Evolutionary conservation across 345 rosid species (phyloP).

Genomic region (Gossypium stocksii): DNA sequence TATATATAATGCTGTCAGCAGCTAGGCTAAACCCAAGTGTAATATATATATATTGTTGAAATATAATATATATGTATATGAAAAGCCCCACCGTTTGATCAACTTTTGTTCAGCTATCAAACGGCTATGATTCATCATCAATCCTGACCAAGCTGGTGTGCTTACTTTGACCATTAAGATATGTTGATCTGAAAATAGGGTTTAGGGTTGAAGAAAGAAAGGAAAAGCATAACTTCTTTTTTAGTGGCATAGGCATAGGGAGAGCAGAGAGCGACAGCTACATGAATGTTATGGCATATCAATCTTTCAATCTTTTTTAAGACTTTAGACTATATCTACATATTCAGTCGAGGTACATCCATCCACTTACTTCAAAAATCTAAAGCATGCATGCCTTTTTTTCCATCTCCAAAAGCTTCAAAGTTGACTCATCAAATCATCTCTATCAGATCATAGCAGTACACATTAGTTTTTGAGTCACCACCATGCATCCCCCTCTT

Average conservation of each 20-base stretch:
- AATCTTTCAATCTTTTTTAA: conserved; percentile 7
- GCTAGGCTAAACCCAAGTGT: neutral
- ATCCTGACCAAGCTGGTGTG: neutral
- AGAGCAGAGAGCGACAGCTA: neutral
- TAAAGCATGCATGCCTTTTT: neutral
- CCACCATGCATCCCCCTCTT: neutral
- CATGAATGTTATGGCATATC: conserved; percentile 16
- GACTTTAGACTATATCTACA: neutral
- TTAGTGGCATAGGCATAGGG: neutral
- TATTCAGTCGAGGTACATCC: neutral
- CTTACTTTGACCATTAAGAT: conserved; percentile 1
- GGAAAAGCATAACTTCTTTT: neutral
- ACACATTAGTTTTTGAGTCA: neutral
- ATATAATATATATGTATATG: too few species aligned
- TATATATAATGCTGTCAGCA: neutral
- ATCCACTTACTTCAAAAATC: neutral
- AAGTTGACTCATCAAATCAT: conserved; percentile 14
- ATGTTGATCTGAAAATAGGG: neutral
- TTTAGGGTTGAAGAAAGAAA: conserved; percentile 4
- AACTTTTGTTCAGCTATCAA: neutral
- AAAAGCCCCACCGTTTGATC: neutral
- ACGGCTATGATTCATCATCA: conserved; percentile 3
- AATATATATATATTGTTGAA: too few species aligned
- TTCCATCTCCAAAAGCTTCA: neutral
- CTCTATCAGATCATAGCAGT: neutral